Evolutionary conservation across 108 stramenopile species (phyloP), one percentile per base, ranked within the genome.

Genomic region (Cyclotella distinguenda): DNA sequence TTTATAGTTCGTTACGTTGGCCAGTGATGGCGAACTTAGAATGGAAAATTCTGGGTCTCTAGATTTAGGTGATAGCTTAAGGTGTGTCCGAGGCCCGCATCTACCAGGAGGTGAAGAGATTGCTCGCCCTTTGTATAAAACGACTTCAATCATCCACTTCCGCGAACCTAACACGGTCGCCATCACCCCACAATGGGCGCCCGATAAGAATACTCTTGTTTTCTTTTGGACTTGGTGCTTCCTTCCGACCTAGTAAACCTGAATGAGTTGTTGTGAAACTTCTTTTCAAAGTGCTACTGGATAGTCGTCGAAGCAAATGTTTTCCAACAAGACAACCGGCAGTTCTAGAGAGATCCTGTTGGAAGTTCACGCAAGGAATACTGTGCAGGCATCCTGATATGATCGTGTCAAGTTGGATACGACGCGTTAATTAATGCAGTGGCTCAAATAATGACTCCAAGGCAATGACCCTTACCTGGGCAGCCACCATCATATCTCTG

Each of bases 351-450:
- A 86, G 47, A 36, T 72, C 59, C 25, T 78, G 60, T 22, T 94
- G 88, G 54, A 94, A 94, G 50, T 87, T 89, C 38, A 86, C 78
- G 30, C 92, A 94, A 13, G 85, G 74, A 13, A 86, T 75, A 15
- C 71, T 67, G 22, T 93, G 88, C 10, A 93, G 53, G 55, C 88
- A 93, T 3, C 78, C 87, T 42, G 90, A n/a, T n/a, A n/a, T n/a
- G n/a, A n/a, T n/a, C n/a, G n/a, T n/a, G n/a, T n/a, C n/a, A n/a
- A n/a, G n/a, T n/a, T n/a, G n/a, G n/a, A n/a, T n/a, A n/a, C n/a
- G n/a, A n/a, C n/a, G n/a, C n/a, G n/a, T n/a, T n/a, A 38, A 38
- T 38, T 8, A 7, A 7, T 10, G 36, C 36, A 38, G 11, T 38
- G 11, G 11, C 8, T 38, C 11, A 38, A 10, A 10, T 38, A 11